Percentiles rank a stretch among this genome's conserved stretches.
Evolutionary conservation across 2,329 filamentous ascomycete species (phyloP).

Genomic region (Ambrosiella cleistominuta): DNA sequence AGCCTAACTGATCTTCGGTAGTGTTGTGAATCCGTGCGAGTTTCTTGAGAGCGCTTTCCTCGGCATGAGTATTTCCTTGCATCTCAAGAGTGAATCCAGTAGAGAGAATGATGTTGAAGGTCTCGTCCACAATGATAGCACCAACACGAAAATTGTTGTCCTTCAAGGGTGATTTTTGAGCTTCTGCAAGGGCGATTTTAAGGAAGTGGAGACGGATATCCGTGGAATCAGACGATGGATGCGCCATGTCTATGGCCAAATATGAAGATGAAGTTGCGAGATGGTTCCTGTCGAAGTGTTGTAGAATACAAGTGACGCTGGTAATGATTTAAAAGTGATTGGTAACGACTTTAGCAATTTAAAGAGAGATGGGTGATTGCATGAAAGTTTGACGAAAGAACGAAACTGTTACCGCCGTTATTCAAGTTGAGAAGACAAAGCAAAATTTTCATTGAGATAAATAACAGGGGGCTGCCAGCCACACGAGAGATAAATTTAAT

Average conservation of each 20-base stretch:
- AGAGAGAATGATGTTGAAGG: slow-evolving; percentile 43
- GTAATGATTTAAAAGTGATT: no score
- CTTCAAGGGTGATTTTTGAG: slow-evolving; percentile 45
- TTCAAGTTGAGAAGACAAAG: no score
- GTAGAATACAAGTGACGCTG: no score
- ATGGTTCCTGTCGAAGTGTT: no score
- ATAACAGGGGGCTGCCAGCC: no score
- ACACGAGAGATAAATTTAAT: neutral
- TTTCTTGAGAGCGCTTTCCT: slow-evolving; percentile 81
- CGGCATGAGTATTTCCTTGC: slow-evolving; percentile 85
- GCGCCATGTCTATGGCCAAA: neutral
- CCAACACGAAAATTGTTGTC: slow-evolving; percentile 90
- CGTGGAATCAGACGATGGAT: neutral
- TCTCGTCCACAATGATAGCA: slow-evolving; percentile 56
- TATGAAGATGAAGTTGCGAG: no score
- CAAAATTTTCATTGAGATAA: no score
- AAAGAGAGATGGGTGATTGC: no score
- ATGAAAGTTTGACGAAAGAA: no score
- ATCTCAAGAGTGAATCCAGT: slow-evolving; percentile 86
- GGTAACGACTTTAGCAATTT: no score
- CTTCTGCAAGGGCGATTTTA: slow-evolving; percentile 8
- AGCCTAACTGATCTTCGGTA: slow-evolving; percentile 26
- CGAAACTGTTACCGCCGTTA: no score
- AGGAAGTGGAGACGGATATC: neutral
- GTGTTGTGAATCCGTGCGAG: slow-evolving; percentile 27